Evolutionary conservation across 768 basidiomycete genomes (phyloP).

Genomic region (Suillus paluster): DNA sequence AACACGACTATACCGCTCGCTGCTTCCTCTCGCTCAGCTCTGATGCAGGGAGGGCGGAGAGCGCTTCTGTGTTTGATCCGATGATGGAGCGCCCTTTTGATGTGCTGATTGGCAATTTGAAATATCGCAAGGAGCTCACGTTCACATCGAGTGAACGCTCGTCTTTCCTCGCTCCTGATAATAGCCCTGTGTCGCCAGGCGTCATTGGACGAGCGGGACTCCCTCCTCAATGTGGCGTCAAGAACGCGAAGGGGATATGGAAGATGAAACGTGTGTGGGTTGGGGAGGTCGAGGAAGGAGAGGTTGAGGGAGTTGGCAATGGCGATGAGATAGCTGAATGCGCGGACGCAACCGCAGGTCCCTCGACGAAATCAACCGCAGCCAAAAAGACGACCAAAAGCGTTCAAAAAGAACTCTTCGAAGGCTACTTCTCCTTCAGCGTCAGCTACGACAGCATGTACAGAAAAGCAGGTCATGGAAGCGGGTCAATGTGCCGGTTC

Average conservation of each 20-base stretch:
- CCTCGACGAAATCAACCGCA: not conserved
- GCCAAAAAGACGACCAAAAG: not conserved
- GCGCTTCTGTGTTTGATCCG: conserved; percentile 34
- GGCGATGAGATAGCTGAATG: not conserved
- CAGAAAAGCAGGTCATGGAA: conserved; percentile 40
- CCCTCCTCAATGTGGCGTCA: conserved; percentile 35
- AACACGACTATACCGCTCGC: conserved; percentile 40
- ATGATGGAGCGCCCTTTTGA: conserved; percentile 42
- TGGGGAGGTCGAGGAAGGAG: conserved; percentile 15
- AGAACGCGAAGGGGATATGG: conserved; percentile 37
- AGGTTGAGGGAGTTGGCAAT: no score
- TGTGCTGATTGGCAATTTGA: conserved; percentile 29
- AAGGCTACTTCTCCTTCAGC: conserved; percentile 42
- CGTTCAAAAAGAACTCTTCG: conserved; percentile 41
- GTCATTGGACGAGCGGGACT: conserved; percentile 33
- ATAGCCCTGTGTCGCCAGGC: conserved; percentile 28
- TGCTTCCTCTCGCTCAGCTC: conserved; percentile 29
- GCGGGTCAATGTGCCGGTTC: conserved; percentile 31
- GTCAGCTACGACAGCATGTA: conserved; percentile 40
- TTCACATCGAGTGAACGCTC: conserved; percentile 32
- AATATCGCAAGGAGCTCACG: conserved; percentile 26
- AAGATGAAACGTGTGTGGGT: conserved; percentile 41
- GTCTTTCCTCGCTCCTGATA: conserved; percentile 30
- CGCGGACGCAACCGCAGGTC: conserved; percentile 21
- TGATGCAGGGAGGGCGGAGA: conserved; percentile 28